A percentile compares a stretch with the other conserved stretches of the same genome.
Evolutionary conservation across 345 rosid species (phyloP).

Genomic region (Eucalyptus polyanthemos): DNA sequence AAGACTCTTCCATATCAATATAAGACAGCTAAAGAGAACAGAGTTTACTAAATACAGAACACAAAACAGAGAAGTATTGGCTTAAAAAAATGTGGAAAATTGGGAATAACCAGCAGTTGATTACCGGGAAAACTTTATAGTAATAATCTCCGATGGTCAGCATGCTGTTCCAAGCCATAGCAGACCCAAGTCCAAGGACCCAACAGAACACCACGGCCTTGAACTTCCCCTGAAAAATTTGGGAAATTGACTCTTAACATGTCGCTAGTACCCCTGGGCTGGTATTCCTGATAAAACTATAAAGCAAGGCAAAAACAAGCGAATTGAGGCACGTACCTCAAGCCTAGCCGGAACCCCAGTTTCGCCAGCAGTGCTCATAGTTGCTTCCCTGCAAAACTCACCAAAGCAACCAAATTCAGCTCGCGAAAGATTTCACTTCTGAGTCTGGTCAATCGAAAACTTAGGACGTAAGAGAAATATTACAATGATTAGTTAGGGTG

Average conservation of each 20-base stretch:
- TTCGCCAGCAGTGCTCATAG: not conserved
- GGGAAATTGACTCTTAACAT: not conserved
- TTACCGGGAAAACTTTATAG: slow-evolving; percentile 49
- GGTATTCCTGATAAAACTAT: not conserved
- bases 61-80: not conserved
- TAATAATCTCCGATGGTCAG: slow-evolving; percentile 78
- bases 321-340: slow-evolving; percentile 9
- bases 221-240: slow-evolving; percentile 40
- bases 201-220: slow-evolving; percentile 56
- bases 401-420: not conserved
- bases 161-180: slow-evolving; percentile 80
- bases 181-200: slow-evolving; percentile 74
- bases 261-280: not conserved
- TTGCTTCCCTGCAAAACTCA: not conserved
- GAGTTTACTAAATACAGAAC: not conserved
- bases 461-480: not conserved
- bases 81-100: not conserved
- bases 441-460: not conserved
- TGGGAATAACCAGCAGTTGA: not conserved
- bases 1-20: not conserved
- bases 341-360: slow-evolving; percentile 13
- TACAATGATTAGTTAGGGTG: not conserved
- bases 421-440: not conserved
- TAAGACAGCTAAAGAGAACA: not conserved
- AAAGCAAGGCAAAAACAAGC: not conserved